Base-by-base conservation (phyloP, 306 rosid species). In the Quercus berberidifolia region DNA sequence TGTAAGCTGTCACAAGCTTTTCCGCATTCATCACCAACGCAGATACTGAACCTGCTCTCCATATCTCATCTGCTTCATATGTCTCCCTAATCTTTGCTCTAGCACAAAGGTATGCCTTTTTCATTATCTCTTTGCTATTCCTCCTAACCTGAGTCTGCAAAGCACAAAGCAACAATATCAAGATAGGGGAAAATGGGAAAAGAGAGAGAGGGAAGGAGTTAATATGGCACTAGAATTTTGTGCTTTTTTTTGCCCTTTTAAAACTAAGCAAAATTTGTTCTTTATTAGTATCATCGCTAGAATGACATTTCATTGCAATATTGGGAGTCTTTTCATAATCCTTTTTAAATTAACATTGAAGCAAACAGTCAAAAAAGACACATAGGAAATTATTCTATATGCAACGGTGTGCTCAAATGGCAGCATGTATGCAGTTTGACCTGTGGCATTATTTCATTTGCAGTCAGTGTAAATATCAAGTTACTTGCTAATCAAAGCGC, bases 11-110 rank as follows among this genome's bases (percentile, higher is more conserved):
- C 35, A 92, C 96, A 55, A 95, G 91, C 81, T 79, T 91, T 69
- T 90, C 92, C 62, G 95, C 97, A 69, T 89, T 80, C 46, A 91
- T 89, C 21, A 94, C 83, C 80, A 92, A 83, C 4, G 64, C 97
- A 30, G 93, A 88, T 74, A 86, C 91, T 23, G 95, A 89, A 18
- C 97, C 84, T 18, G 78, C 82, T 75, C 69, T 73, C 70, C 69
- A 14, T 25, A 19, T 52, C 72, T 86, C 92, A 17, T 85, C 90
- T 12, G 73, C 75, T 79, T 78, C 74, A 23, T 76, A 25, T 41
- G 49, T 73, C 72, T 84, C 91, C 82, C 82, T 83, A 17, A 90
- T 79, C 84, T 78, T 87, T 71, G 89, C 78, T 70, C 84, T 87
- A 49, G 85, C 94, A 67, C 78, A 83, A 30, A 85, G 76, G 78